Evolutionary conservation across 2,329 filamentous ascomycete genomes (phyloP).

Genomic region (Fusarium decemcellulare): DNA sequence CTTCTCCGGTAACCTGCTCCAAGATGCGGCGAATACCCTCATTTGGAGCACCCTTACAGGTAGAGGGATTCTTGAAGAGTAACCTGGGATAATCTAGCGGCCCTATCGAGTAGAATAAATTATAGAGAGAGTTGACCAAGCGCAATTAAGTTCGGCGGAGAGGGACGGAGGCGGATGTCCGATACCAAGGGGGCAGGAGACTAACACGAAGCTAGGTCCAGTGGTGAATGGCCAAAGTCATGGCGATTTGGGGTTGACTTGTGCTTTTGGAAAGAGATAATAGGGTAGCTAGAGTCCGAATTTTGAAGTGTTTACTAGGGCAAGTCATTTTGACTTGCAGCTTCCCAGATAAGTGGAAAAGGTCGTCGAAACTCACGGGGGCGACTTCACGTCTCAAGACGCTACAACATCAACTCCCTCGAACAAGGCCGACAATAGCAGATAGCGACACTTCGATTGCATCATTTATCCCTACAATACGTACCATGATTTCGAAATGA

Average conservation of each 20-base stretch:
- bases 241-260: neutral
- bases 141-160: constrained; percentile 5
- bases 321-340: constrained; percentile 1
- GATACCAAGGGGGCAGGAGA: constrained; percentile 16
- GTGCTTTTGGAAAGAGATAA: neutral
- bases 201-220: neutral
- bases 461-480: neutral
- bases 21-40: constrained; percentile 74
- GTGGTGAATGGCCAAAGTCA: neutral
- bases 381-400: too few species aligned
- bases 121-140: neutral
- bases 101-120: constrained; percentile 62
- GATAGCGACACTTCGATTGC: neutral
- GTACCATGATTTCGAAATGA: neutral
- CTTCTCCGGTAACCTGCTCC: constrained; percentile 49
- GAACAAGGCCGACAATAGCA: neutral
- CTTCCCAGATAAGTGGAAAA: neutral
- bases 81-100: constrained; percentile 77
- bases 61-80: constrained; percentile 77
- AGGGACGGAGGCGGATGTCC: constrained; percentile 38
- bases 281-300: neutral
- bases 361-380: too few species aligned
- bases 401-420: neutral
- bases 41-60: constrained; percentile 81
- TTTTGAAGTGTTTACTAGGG: neutral